Percentiles rank a stretch among this genome's conserved stretches.
These are phyloP conservation scores for Aurinia saxatilis DNA, from an alignment of 345 rosid genomes.

Conservation along the genomic window DNA sequence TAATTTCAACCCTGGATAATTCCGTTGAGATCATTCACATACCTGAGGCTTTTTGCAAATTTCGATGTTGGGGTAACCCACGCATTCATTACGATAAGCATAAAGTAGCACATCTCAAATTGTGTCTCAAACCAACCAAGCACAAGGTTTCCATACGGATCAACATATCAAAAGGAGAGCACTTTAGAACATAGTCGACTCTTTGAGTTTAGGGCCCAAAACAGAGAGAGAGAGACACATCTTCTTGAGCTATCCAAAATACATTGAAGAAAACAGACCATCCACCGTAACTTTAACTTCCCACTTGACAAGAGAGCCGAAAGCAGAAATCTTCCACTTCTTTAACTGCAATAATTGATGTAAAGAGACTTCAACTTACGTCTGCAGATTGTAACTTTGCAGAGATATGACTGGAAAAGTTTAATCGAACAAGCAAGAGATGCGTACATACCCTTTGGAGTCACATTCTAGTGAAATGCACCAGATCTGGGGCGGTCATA, in stretches of 20 bases:
- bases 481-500: conserved; percentile 73
- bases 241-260: conserved; percentile 27
- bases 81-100: conserved; percentile 30
- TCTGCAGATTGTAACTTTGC: neutral
- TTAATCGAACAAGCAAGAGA: neutral
- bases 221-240: conserved; percentile 21
- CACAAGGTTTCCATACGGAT: conserved; percentile 28
- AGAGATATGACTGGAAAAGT: neutral
- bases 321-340: conserved; percentile 19
- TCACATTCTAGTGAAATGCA: conserved; percentile 21
- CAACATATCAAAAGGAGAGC: conserved; percentile 35
- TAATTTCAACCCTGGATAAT: conserved; percentile 3
- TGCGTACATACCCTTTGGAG: conserved; percentile 14
- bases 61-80: conserved; percentile 21
- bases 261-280: conserved; percentile 21
- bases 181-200: conserved; percentile 29
- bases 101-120: conserved; percentile 35
- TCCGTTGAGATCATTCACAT: conserved; percentile 19
- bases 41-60: conserved; percentile 25
- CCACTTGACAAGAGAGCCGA: neutral
- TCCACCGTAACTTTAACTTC: conserved; percentile 12
- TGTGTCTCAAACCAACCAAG: conserved; percentile 31
- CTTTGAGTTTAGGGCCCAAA: conserved; percentile 25
- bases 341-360: conserved; percentile 8
- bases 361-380: neutral